Evolutionary conservation across 805 yeast species (phyloP).

Genomic region (Priceomyces medius): DNA sequence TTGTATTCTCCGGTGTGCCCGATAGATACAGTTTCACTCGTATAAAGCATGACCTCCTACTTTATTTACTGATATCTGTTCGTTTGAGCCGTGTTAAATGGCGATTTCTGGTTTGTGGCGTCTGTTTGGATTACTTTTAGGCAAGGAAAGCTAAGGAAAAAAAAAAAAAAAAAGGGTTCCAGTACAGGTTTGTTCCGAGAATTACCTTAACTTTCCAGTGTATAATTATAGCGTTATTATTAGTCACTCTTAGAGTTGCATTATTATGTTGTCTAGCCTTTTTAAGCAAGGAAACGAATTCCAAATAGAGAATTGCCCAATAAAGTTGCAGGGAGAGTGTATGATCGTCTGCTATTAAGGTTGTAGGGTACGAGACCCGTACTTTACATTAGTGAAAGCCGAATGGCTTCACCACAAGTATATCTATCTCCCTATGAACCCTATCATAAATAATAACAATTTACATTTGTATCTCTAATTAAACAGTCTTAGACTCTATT

Average conservation of each 20-base stretch:
- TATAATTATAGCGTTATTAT: neutral
- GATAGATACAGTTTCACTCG: slow-evolving; percentile 1
- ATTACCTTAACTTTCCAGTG: neutral
- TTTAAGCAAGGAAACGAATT: neutral
- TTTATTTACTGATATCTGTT: neutral
- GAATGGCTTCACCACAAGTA: too few species aligned
- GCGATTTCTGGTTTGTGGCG: slow-evolving; percentile 5
- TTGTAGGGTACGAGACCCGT: too few species aligned
- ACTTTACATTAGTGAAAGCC: too few species aligned
- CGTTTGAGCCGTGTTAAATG: slow-evolving; percentile 1
- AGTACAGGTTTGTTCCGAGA: neutral
- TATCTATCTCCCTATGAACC: too few species aligned
- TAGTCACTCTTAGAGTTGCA: neutral
- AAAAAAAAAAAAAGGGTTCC: slow-evolving; percentile 2
- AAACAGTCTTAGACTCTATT: too few species aligned
- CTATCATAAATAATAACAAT: too few species aligned
- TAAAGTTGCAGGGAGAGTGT: too few species aligned
- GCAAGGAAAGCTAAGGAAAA: neutral
- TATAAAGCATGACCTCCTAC: neutral
- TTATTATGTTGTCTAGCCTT: neutral
- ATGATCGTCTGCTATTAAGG: too few species aligned
- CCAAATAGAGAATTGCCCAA: neutral
- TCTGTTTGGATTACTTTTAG: slow-evolving; percentile 12
- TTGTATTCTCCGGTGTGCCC: slow-evolving; percentile 3
- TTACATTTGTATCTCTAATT: too few species aligned